Evolutionary conservation across 257 asterid species (phyloP).

Genomic region (Nemophila menziesii): DNA sequence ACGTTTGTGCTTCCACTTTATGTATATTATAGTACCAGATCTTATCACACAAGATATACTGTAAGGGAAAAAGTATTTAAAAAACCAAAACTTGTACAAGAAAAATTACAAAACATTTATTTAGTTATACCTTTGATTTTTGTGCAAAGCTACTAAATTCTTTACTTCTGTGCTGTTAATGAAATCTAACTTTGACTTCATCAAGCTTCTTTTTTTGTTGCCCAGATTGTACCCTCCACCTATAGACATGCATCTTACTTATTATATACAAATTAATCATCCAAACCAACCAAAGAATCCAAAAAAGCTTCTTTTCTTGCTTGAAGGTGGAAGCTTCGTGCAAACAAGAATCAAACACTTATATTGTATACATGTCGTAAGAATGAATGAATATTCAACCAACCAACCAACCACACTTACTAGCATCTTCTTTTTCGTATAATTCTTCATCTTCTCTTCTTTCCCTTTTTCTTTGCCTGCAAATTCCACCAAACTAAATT

Average conservation of each 20-base stretch:
- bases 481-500: constrained; percentile 12
- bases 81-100: no score
- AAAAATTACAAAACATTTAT: no score
- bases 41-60: no score
- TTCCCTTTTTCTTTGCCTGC: constrained; percentile 71
- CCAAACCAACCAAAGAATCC: constrained; percentile 3
- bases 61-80: no score
- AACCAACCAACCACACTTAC: constrained; percentile 50
- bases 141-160: no score
- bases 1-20: no score
- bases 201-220: constrained; percentile 60
- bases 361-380: no score
- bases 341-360: constrained; percentile 29
- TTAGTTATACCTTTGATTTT: no score
- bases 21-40: no score
- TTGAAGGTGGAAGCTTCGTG: constrained; percentile 81
- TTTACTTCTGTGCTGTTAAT: no score
- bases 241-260: constrained; percentile 8
- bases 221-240: constrained; percentile 31
- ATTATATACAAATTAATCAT: constrained; percentile 1
- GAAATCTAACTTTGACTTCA: constrained; percentile 84
- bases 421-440: constrained; percentile 50
- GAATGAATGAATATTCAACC: not conserved
- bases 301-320: constrained; percentile 51
- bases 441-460: constrained; percentile 36